These are phyloP conservation scores for Haplosporangium sp. DNA, from an alignment of 371 early-diverging fungal species.

Conservation along the genomic window DNA sequence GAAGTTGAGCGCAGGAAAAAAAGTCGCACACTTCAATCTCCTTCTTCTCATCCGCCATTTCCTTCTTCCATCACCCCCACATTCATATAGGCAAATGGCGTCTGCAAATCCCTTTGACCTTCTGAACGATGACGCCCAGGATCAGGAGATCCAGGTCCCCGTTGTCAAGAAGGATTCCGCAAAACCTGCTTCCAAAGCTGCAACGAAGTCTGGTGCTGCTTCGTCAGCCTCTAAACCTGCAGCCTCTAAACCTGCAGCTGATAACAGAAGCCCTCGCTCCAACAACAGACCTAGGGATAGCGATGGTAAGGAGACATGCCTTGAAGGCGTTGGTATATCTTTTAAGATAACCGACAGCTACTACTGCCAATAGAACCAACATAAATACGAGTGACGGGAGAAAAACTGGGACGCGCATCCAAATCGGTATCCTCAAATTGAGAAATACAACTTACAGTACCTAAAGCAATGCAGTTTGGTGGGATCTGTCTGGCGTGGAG, in stretches of 20 bases:
- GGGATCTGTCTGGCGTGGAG: too few relatives aligned
- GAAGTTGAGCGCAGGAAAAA: background rate
- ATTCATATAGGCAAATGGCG: constrained; percentile 39
- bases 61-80: constrained; percentile 1
- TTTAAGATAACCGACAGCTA: too few relatives aligned
- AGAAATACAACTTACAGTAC: too few relatives aligned
- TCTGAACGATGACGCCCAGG: constrained; percentile 55
- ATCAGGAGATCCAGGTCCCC: constrained; percentile 53
- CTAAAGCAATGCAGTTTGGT: too few relatives aligned
- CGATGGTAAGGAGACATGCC: constrained; percentile 25
- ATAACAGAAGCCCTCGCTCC: constrained; percentile 38
- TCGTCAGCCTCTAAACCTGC: constrained; percentile 15
- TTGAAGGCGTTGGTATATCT: background rate
- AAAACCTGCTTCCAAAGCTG: constrained; percentile 33
- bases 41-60: background rate
- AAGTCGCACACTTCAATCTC: constrained; percentile 4
- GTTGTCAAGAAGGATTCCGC: constrained; percentile 30
- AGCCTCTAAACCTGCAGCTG: constrained; percentile 22
- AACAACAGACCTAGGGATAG: constrained; percentile 37
- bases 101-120: constrained; percentile 47
- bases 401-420: too few relatives aligned
- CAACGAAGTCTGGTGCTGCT: constrained; percentile 10
- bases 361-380: background rate
- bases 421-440: too few relatives aligned
- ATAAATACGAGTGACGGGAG: background rate